Conservation (phyloP, 2,329 filamentous ascomycete genomes). For the Helotiales sp. region DNA sequence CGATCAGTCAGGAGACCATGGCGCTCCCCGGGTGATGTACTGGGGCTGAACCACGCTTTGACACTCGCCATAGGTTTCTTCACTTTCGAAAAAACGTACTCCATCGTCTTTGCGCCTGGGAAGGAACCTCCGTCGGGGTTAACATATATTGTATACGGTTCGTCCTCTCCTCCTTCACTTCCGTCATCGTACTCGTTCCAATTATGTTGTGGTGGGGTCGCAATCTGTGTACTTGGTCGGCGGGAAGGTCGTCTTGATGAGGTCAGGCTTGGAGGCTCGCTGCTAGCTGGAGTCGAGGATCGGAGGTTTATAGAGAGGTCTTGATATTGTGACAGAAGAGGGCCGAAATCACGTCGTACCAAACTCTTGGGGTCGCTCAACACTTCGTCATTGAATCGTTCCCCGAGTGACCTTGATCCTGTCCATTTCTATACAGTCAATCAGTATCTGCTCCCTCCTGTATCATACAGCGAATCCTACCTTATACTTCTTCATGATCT, state of each 20-base stretch:
- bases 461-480: constrained; percentile 45
- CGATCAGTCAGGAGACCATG: constrained; percentile 38
- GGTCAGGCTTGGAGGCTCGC: constrained; percentile 27
- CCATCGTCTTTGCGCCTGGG: constrained; percentile 58
- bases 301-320: constrained; percentile 55
- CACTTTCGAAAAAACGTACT: constrained; percentile 55
- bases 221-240: constrained; percentile 29
- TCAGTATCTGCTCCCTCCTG: constrained; percentile 8
- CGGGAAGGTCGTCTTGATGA: constrained; percentile 28
- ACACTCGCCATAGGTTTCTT: constrained; percentile 55
- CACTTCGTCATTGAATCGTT: constrained; percentile 70
- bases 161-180: constrained; percentile 65
- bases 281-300: constrained; percentile 44
- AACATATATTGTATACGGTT: constrained; percentile 74
- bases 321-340: constrained; percentile 56
- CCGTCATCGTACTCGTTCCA: constrained; percentile 91
- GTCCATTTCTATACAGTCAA: constrained; percentile 72
- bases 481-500: constrained; percentile 85
- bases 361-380: constrained; percentile 73
- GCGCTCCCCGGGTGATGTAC: constrained; percentile 35
- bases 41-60: constrained; percentile 54
- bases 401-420: constrained; percentile 66
- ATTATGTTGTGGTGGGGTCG: constrained; percentile 51
- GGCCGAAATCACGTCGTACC: constrained; percentile 66
- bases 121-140: constrained; percentile 69